These are phyloP conservation scores for Balakata baccata DNA, from an alignment of 345 rosid species.

Conservation along the genomic window DNA sequence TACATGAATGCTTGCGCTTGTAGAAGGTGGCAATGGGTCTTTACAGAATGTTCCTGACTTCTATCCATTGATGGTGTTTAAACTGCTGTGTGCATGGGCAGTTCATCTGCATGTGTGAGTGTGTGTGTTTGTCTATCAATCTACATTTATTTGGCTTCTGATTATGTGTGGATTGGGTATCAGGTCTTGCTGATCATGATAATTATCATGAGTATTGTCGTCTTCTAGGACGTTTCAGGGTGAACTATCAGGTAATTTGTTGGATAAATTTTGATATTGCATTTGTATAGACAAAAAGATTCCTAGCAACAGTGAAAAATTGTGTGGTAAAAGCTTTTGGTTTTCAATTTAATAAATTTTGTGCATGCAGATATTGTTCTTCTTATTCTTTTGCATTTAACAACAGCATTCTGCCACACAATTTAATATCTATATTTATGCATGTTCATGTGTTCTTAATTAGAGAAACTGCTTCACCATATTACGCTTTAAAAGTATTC, in stretches of 20 bases:
- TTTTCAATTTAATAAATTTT: not conserved
- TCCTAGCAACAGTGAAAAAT: not conserved
- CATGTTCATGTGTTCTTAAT: not conserved
- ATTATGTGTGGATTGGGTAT: slow-evolving; percentile 19
- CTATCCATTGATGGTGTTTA: not conserved
- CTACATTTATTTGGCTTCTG: slow-evolving; percentile 3
- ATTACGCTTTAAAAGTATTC: not conserved
- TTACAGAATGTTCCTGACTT: not conserved
- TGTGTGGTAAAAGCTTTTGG: not conserved
- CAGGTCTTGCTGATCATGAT: slow-evolving; percentile 99
- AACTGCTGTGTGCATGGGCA: not conserved
- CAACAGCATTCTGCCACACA: not conserved
- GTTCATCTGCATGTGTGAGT: not conserved
- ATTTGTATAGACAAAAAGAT: not conserved
- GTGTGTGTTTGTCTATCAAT: not conserved
- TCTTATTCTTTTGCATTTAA: slow-evolving; percentile 8
- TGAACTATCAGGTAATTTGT: slow-evolving; percentile 80
- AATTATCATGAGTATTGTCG: slow-evolving; percentile 98
- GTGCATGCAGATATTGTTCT: not conserved
- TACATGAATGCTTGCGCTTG: not conserved
- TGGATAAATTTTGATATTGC: not conserved
- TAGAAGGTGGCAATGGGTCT: not conserved
- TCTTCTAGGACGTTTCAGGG: slow-evolving; percentile 93
- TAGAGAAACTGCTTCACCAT: not conserved
- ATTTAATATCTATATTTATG: not conserved